These are phyloP conservation scores for Xylariaceae sp. DNA, from an alignment of 2,329 filamentous ascomycete species.

Conservation along the genomic window DNA sequence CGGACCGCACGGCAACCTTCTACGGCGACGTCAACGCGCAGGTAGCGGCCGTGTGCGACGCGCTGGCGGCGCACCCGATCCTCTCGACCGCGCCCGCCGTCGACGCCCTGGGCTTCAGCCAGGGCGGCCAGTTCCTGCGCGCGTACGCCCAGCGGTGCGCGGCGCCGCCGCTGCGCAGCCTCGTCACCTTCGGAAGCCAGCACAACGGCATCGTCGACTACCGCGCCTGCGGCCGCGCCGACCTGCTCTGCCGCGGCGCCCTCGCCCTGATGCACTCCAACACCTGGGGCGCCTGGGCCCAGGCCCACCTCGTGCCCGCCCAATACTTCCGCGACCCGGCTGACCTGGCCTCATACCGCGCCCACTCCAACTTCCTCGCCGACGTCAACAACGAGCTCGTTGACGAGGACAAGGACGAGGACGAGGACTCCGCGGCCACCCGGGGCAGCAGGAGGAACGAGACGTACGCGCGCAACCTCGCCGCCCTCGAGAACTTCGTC, in stretches of 20 bases:
- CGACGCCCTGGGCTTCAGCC: slow-evolving; percentile 90
- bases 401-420: no score
- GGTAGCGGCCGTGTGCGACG: slow-evolving; percentile 67
- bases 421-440: no score
- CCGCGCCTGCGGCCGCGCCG: slow-evolving; percentile 59
- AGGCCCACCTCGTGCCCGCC: slow-evolving; percentile 75
- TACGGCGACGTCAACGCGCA: slow-evolving; percentile 83
- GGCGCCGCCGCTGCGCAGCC: slow-evolving; percentile 60
- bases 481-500: slow-evolving; percentile 65
- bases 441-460: no score
- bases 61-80: slow-evolving; percentile 67
- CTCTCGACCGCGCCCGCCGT: slow-evolving; percentile 74
- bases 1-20: slow-evolving; percentile 79
- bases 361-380: slow-evolving; percentile 78
- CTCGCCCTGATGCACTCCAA: slow-evolving; percentile 71
- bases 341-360: slow-evolving; percentile 66
- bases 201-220: slow-evolving; percentile 90
- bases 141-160: slow-evolving; percentile 87
- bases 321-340: slow-evolving; percentile 81
- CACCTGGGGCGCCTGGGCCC: slow-evolving; percentile 73
- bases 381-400: slow-evolving; percentile 91
- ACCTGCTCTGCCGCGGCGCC: slow-evolving; percentile 75
- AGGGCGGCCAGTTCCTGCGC: slow-evolving; percentile 93
- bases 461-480: slow-evolving; percentile 65
- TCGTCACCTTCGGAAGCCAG: slow-evolving; percentile 85